Conservation (phyloP, 2,329 filamentous ascomycete genomes). For the Monilinia fructigena region DNA sequence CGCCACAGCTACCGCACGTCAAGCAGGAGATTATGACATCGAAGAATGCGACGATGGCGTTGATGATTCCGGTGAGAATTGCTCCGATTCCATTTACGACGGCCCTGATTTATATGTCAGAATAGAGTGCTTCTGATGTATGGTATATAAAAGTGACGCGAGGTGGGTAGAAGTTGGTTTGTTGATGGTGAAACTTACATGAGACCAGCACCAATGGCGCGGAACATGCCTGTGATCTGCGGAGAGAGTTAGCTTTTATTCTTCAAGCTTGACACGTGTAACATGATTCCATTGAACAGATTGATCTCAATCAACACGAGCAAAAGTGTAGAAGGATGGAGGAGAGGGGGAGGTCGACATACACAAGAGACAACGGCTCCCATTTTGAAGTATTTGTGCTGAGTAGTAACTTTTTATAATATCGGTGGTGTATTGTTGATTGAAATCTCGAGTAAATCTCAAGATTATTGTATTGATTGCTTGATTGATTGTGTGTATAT, state of each 20-base stretch:
- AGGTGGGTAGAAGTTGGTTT: background rate
- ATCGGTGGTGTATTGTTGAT: background rate
- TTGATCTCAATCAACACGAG: background rate
- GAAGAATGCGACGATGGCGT: conserved; percentile 40
- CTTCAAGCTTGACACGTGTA: conserved; percentile 21
- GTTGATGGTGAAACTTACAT: conserved; percentile 32
- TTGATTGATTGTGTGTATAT: background rate
- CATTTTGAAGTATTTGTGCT: conserved; percentile 34
- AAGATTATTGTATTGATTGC: background rate
- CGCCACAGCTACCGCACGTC: conserved; percentile 41
- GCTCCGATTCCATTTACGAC: conserved; percentile 54
- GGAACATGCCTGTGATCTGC: conserved; percentile 39
- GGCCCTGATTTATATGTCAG: conserved; percentile 36
- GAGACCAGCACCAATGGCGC: conserved; percentile 39
- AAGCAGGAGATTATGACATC: conserved; percentile 42
- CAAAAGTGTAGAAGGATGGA: background rate
- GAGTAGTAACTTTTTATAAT: background rate
- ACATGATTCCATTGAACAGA: too few relatives aligned
- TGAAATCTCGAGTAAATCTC: background rate
- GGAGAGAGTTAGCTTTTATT: background rate
- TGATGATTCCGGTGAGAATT: conserved; percentile 39
- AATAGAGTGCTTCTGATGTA: background rate
- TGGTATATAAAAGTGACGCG: too few relatives aligned
- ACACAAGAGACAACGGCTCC: conserved; percentile 43
- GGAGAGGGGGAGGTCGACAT: conserved; percentile 25